Evolutionary conservation across 768 basidiomycete genomes (phyloP), one percentile per base, ranked within the genome.

Genomic region (Serendipita sp.): DNA sequence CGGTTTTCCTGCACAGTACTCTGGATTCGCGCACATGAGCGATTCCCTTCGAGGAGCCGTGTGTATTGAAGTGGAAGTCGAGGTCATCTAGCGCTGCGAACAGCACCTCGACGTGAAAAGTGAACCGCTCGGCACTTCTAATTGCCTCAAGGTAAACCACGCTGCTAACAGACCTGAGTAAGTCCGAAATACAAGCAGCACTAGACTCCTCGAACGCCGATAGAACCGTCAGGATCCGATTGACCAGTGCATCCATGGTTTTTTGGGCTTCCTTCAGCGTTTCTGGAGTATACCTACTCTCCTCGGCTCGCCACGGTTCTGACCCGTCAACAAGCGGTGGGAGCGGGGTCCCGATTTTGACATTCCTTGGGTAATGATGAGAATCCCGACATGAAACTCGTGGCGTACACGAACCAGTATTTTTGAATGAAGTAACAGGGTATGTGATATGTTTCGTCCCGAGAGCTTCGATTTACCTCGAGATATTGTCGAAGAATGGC

Each of bases 371-470:
- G n/a, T 27, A 23, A 50, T 50, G 18, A 50, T 18, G 18, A 18
- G 18, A 50, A 18, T 18, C 48, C n/a, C 0, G 63, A 29, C 31
- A 34, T 27, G 3, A 50, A 50, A 50, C n/a, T 29, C 18, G 27
- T 6, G 55, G 18, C 40, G 5, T 3, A 33, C 64, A 36, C 34
- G 27, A 15, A 33, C 34, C 48, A 60, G 55, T 27, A 60, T 34
- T 60, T 60, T n/a, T 60, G 55, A 31, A 99, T 99, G 96, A 99
- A 98, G 74, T 99, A 98, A 74, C 96, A 99, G 74, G 98, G 95
- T 63, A 96, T 96, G 80, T 99, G 96, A 96, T 96, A 99, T 71
- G 95, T 97, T 76, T 99, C 96, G 75, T 99, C 94, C 68, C 86
- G 81, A 81, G 88, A 90, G 75, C 97, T 98, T 66, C 96, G 83